Base-by-base conservation (phyloP, 495 filamentous ascomycete genomes). In the Penicillium arizonense region DNA sequence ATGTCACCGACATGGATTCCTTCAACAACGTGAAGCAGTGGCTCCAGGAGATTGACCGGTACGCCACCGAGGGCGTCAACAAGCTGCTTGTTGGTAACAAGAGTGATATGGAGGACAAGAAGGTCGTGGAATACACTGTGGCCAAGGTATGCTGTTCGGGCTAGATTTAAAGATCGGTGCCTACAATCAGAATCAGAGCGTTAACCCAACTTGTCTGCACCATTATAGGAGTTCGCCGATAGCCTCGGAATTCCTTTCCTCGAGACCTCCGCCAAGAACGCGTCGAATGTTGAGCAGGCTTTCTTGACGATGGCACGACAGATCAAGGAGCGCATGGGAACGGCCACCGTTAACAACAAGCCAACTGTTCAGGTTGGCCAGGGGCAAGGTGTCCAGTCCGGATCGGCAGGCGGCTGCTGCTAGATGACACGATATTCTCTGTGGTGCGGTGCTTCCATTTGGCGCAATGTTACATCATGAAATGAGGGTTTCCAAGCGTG, bases 11-110 rank as follows among this genome's bases (percentile, higher is more conserved):
- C 70, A 97, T 97, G 95, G 95, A 97, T 75, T 95, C 89, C 38
- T 98, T 97, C 90, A 97, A 97, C 84, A 97, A 97, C 77, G 95
- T 98, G 62, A 97, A 97, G 88, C 95, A 97, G 81, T 98, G 94
- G 94, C 87, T 98, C 52, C 95, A 97, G 71, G 95, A 98, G 77
- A 98, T 98, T 59, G 95, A 98, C 76, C 85, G 95, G 63, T 97
- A 98, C 63, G 94, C 94, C 55, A 97, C 94, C 48, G 94, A 98
- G 74, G 95, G 95, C 63, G 94, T 98, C 63, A 98, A 97, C 82
- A 97, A 97, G 78, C 84, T 98, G 44, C 85, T 98, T 50, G 94
- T 98, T 49, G 94, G 94, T 63, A 98, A 98, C 86, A 98, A 98
- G 87, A 95, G 90, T 72, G 94, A 98, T 89, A 97, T 98, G 90